These are phyloP conservation scores for Clonostachys rhizophaga DNA, from an alignment of 2,329 filamentous ascomycete species.

Conservation along the genomic window DNA sequence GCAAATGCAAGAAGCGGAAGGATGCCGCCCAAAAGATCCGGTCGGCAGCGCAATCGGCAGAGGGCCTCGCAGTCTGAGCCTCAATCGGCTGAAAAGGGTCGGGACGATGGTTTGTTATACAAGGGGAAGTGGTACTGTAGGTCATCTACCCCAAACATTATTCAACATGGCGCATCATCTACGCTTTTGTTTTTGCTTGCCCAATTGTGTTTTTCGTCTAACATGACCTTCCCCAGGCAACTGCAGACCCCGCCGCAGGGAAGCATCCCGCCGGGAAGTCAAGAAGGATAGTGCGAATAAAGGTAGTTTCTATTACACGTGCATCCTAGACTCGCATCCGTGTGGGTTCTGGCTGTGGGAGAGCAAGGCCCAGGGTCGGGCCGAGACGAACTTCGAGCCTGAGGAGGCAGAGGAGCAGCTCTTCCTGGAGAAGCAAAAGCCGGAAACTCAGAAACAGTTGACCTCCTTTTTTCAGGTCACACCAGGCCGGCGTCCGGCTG, in stretches of 20 bases:
- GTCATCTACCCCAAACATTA: conserved; percentile 4
- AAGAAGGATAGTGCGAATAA: conserved; percentile 28
- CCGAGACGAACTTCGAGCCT: conserved; percentile 11
- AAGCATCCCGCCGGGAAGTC: conserved; percentile 25
- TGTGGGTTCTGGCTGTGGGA: conserved; percentile 41
- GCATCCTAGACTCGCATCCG: conserved; percentile 18
- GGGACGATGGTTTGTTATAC: conserved; percentile 22
- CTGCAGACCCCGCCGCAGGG: conserved; percentile 29
- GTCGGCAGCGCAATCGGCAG: background rate
- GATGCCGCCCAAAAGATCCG: too few relatives aligned
- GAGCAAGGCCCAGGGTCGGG: conserved; percentile 25
- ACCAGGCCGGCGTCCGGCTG: background rate
- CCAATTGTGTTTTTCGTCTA: background rate
- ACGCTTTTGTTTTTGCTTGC: background rate
- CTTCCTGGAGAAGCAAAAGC: background rate
- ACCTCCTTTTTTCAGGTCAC: conserved; percentile 1
- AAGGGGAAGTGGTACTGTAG: conserved; percentile 30
- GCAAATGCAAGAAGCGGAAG: too few relatives aligned
- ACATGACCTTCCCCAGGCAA: conserved; percentile 22
- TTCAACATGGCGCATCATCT: background rate
- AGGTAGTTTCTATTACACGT: conserved; percentile 36
- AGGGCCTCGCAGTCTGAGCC: conserved; percentile 8
- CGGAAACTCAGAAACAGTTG: background rate
- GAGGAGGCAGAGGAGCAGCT: background rate
- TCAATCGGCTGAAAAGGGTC: conserved; percentile 18